Base-by-base conservation (phyloP, 768 basidiomycete genomes). In the Leccinellum luteum region DNA sequence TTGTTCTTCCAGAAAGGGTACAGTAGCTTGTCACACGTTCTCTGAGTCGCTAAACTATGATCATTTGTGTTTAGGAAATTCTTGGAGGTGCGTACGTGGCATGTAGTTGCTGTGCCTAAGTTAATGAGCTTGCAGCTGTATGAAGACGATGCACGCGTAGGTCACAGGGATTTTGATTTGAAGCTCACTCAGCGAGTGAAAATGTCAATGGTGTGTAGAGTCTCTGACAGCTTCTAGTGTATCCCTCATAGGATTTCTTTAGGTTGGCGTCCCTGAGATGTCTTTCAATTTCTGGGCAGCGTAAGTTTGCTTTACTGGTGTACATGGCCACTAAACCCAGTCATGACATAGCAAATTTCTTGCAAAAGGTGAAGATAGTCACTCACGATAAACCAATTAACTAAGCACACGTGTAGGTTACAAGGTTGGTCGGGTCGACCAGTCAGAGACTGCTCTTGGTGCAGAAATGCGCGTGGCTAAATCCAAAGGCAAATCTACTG, bases 1-100 rank as follows among this genome's bases (percentile, higher is more conserved):
- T 73, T 98, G 48, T 98, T 98, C 79, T 99, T 98, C 76, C 97
- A 99, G 74, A 98, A 99, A 84, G 97, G 97, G 89, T 89, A 64
- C 27, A 48, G 51, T 52, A 21, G 5, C 45, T 31, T 51, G 72
- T 62, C 58, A n/a, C 17, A 1, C 49, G 55, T 35, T 7, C 21
- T 6, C 23, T 35, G 21, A 6, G 35, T 45, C 21, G 54, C 43
- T 66, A 12, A 58, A 34, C 27, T 5, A 31, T 31, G 12, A 2
- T 10, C 43, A 71, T 76, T 52, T 68, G 69, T 55, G n/a, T 32
- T 7, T 57, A 90, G 88, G 50, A 93, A 93, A 75, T 93, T 93
- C 66, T 75, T 89, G 30, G 90, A 92, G 77, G 88, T 88, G 66
- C 15, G 71, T 55, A 41, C 25, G 21, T 10, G 19, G 28, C 38